A percentile compares a stretch with the other conserved stretches of the same genome.
phyloP scores from a whole-genome alignment of 2,329 filamentous ascomycete genomes.

The Xylaria multiplex region DNA sequence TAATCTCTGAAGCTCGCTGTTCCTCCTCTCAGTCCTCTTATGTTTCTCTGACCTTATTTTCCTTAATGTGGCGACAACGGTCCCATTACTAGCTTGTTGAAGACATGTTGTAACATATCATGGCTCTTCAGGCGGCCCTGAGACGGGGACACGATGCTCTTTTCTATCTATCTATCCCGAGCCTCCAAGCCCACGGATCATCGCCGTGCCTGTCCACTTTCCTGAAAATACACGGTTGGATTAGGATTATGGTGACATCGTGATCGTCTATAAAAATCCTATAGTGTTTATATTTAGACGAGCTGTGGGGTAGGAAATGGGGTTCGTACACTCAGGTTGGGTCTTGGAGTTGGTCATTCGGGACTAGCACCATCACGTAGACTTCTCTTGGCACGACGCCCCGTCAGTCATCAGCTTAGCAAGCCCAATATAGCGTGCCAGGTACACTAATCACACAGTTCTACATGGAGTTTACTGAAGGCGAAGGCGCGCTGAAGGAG shows the following conservation, averaged over 20 bases:
- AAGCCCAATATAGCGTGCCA: background rate
- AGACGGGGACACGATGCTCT: constrained; percentile 6
- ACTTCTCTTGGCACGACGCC: constrained; percentile 13
- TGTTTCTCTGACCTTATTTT: background rate
- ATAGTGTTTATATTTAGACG: constrained; percentile 36
- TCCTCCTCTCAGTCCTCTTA: background rate
- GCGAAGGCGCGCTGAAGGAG: constrained; percentile 14
- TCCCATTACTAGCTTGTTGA: background rate
- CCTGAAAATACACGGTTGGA: constrained; percentile 5
- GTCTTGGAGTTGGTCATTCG: background rate
- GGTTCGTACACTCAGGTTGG: background rate
- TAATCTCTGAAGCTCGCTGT: constrained; percentile 1
- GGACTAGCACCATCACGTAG: background rate
- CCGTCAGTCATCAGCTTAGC: constrained; percentile 25
- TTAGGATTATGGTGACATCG: constrained; percentile 34
- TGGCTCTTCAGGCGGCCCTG: background rate
- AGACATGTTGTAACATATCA: constrained; percentile 4
- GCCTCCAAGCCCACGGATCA: constrained; percentile 17
- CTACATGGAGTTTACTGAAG: background rate
- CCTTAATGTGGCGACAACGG: background rate
- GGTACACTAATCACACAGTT: constrained; percentile 13
- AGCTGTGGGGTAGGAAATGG: constrained; percentile 13
- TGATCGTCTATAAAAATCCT: constrained; percentile 32
- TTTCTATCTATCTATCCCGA: constrained; percentile 20
- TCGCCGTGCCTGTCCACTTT: constrained; percentile 15